Evolutionary conservation across 176 grass and related monocot species (phyloP), one percentile per base, ranked within the genome.

Genomic region (Oryza punctata): DNA sequence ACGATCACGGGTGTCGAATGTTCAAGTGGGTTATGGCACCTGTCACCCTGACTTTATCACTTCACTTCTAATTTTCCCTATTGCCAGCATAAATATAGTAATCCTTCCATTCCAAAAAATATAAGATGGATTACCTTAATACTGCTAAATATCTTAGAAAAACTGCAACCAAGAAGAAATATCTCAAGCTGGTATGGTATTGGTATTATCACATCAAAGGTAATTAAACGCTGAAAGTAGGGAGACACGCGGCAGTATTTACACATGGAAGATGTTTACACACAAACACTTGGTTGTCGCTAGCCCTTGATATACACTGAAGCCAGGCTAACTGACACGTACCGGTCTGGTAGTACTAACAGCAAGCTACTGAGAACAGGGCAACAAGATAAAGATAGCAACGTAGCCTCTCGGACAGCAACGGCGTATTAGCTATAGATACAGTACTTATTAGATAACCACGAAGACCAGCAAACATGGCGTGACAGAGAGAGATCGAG

Each of bases 401-500:
- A 50, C 41, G 45, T 38, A 18, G 52, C 46, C 49, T 47, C 67
- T 73, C 69, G 3, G 24, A 72, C 73, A 41, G n/a, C 85, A 40
- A 76, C 26, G 12, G n/a, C 65, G 35, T 64, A 70, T 81, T 71
- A 15, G 14, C n/a, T n/a, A n/a, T 33, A 5, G 32, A 33, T 33
- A 33, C 12, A 14, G 3, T 49, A 52, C 18, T 7, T 52, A 35
- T 35, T 52, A 86, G 67, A 83, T 76, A 70, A 89, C 80, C 83
- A 92, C 24, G 54, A 72, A 33, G 69, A 85, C 29, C 77, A 70
- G 78, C 70, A 72, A 86, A 82, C 84, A 72, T 43, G 76, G 33
- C 37, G 8, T n/a, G 81, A 67, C 46, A 81, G 10, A 21, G 10
- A 21, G 45, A 3, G 46, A 3, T 49, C 46, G 46, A 49, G 16